Conservation (phyloP, 2,329 filamentous ascomycete genomes). For the Beauveria scarabaeidicola region DNA sequence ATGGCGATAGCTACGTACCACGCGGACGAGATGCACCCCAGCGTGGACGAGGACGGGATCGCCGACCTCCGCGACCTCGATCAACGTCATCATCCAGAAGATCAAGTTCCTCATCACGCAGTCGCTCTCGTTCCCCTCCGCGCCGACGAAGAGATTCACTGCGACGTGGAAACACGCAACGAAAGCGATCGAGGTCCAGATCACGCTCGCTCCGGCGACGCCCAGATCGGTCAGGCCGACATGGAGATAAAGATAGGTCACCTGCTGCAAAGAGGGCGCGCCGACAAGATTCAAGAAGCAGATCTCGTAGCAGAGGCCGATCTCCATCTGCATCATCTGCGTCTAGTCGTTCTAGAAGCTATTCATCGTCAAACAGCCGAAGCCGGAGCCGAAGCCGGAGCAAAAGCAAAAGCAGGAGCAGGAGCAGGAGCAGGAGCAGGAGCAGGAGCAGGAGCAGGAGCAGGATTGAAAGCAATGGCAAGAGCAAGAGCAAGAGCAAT, state of each 20-base stretch:
- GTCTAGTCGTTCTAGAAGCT: conserved; percentile 30
- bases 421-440: conserved; percentile 15
- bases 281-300: conserved; percentile 39
- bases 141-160: conserved; percentile 26
- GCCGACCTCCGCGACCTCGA: conserved; percentile 23
- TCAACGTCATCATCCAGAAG: conserved; percentile 24
- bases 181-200: conserved; percentile 32
- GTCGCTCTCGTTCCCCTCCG: conserved; percentile 24
- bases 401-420: conserved; percentile 21
- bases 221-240: conserved; percentile 19
- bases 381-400: conserved; percentile 22
- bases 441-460: conserved; percentile 11
- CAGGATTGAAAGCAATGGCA: conserved; percentile 10
- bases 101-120: conserved; percentile 24
- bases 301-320: conserved; percentile 34
- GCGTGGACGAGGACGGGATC: conserved; percentile 32
- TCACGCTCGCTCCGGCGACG: conserved; percentile 19
- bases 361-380: conserved; percentile 32
- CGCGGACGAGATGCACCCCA: conserved; percentile 33
- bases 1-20: conserved; percentile 47
- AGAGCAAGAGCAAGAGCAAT: conserved; percentile 8
- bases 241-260: conserved; percentile 23
- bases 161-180: conserved; percentile 23
- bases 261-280: conserved; percentile 42
- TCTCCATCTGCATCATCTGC: conserved; percentile 27